phyloP scores from a whole-genome alignment of 2,329 filamentous ascomycete genomes.

The Neopestalotiopsis sp. region DNA sequence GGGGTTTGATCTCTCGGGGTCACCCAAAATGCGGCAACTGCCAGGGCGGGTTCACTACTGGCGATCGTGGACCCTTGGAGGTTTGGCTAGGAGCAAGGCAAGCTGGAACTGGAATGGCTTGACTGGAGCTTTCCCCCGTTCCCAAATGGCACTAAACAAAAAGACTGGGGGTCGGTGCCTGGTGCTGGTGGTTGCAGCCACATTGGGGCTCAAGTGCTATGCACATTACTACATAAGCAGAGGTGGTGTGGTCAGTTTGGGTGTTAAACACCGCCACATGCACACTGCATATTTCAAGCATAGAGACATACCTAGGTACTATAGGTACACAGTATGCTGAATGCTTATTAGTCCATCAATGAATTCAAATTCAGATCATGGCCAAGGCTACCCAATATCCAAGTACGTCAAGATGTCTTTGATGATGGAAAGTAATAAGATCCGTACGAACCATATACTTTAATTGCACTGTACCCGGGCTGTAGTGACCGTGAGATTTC shows the following conservation, averaged over 20 bases:
- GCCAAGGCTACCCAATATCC: too few relatives aligned
- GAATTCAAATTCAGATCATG: too few relatives aligned
- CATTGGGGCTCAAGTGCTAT: not conserved
- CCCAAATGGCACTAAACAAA: slow-evolving; percentile 4
- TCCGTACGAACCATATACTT: too few relatives aligned
- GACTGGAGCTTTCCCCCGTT: slow-evolving; percentile 4
- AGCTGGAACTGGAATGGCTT: not conserved
- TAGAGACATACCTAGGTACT: too few relatives aligned
- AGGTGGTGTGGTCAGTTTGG: not conserved
- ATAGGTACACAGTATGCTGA: too few relatives aligned
- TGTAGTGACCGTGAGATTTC: too few relatives aligned
- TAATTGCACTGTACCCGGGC: too few relatives aligned
- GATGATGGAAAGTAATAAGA: too few relatives aligned
- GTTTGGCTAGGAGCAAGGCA: slow-evolving; percentile 4
- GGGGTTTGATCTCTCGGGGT: not conserved
- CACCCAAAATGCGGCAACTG: not conserved
- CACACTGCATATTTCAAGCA: too few relatives aligned
- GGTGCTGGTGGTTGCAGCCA: not conserved
- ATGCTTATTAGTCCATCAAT: too few relatives aligned
- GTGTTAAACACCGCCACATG: too few relatives aligned
- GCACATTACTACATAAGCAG: not conserved
- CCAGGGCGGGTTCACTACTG: slow-evolving; percentile 6
- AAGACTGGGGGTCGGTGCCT: not conserved
- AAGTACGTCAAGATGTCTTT: too few relatives aligned
- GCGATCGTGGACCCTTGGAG: slow-evolving; percentile 10